Percentiles rank a stretch among this genome's conserved stretches.
Evolutionary conservation across 345 rosid species (phyloP).

Genomic region (Kernera saxatilis): DNA sequence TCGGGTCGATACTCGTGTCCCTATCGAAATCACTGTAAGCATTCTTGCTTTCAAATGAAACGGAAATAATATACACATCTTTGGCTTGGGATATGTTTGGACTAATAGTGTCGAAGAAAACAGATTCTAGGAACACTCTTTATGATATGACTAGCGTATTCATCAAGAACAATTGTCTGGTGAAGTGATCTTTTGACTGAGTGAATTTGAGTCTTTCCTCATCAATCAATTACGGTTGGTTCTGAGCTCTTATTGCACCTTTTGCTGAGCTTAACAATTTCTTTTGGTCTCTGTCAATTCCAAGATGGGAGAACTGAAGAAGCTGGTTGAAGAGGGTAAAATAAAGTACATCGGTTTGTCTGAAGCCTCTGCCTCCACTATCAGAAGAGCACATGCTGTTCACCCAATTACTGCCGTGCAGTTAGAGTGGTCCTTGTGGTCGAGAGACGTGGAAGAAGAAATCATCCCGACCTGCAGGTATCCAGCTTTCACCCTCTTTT

Average conservation of each 20-base stretch:
- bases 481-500: background rate
- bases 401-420: constrained; percentile 65
- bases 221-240: too few species aligned
- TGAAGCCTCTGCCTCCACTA: constrained; percentile 72
- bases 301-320: constrained; percentile 56
- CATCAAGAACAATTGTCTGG: background rate
- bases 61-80: background rate
- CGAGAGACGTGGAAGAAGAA: constrained; percentile 64
- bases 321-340: constrained; percentile 68
- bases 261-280: background rate
- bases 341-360: constrained; percentile 63
- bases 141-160: background rate
- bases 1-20: constrained; percentile 46
- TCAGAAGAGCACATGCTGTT: constrained; percentile 71
- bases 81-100: background rate
- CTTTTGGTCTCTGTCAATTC: background rate
- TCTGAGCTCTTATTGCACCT: background rate
- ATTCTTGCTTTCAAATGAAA: background rate
- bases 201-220: too few species aligned
- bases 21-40: constrained; percentile 56
- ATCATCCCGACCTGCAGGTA: constrained; percentile 35
- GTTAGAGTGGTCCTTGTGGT: constrained; percentile 71
- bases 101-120: background rate
- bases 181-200: background rate
- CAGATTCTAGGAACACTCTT: background rate